A percentile compares a stretch with the other conserved stretches of the same genome.
Evolutionary conservation across 495 filamentous ascomycete genomes (phyloP).

Genomic region (Peziza echinospora): DNA sequence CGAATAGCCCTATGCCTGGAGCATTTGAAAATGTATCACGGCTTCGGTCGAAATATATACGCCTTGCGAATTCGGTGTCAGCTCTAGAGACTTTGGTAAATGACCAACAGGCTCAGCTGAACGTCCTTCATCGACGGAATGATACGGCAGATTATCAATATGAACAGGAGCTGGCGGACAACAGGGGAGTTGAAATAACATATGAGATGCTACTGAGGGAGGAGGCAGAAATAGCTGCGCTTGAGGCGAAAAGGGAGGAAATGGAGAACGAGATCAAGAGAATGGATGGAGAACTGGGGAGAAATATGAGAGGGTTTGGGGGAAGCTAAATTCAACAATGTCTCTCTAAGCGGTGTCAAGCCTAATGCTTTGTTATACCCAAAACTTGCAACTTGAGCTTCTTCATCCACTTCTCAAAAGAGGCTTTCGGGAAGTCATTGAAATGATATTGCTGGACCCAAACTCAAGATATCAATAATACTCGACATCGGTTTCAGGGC

Average conservation of each 20-base stretch:
- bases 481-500: too few species aligned
- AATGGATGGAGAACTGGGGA: constrained; percentile 59
- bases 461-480: too few species aligned
- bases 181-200: constrained; percentile 29
- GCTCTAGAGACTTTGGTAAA: constrained; percentile 62
- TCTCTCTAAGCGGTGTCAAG: too few species aligned
- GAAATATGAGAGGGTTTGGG: constrained; percentile 1
- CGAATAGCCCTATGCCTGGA: constrained; percentile 46
- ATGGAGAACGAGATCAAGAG: constrained; percentile 57
- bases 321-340: not conserved
- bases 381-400: too few species aligned
- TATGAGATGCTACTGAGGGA: constrained; percentile 55
- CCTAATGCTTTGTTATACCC: too few species aligned
- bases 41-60: constrained; percentile 47
- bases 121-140: constrained; percentile 40
- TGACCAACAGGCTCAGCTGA: constrained; percentile 51
- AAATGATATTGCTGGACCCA: too few species aligned
- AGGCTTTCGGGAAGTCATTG: too few species aligned
- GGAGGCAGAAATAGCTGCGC: constrained; percentile 52
- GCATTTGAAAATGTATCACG: constrained; percentile 56
- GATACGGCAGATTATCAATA: constrained; percentile 23
- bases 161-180: constrained; percentile 20
- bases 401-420: too few species aligned
- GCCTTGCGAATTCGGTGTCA: constrained; percentile 49
- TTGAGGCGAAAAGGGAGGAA: constrained; percentile 54